phyloP scores from a whole-genome alignment of 1,139 yeast species.

The Saccharomyces hybrid region DNA sequence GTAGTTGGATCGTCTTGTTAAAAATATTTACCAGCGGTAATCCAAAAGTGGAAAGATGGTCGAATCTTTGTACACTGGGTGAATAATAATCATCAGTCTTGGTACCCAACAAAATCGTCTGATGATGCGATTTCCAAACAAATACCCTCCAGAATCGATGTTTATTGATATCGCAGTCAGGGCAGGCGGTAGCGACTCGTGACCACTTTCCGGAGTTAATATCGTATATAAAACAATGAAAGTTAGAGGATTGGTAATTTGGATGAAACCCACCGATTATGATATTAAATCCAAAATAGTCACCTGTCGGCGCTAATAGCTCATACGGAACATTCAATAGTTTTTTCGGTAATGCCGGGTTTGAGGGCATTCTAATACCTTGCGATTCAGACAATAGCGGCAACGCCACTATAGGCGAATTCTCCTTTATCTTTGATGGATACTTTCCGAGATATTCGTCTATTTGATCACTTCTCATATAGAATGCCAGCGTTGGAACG shows the following conservation, averaged over 20 bases:
- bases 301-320: slow-evolving; percentile 51
- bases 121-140: slow-evolving; percentile 72
- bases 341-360: slow-evolving; percentile 10
- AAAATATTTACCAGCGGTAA: slow-evolving; percentile 59
- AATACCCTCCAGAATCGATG: slow-evolving; percentile 62
- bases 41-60: slow-evolving; percentile 50
- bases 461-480: slow-evolving; percentile 14
- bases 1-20: slow-evolving; percentile 18
- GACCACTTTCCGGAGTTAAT: slow-evolving; percentile 61
- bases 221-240: slow-evolving; percentile 53
- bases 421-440: not conserved
- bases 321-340: slow-evolving; percentile 27
- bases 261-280: slow-evolving; percentile 50
- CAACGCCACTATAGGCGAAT: slow-evolving; percentile 21
- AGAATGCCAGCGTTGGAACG: slow-evolving; percentile 26
- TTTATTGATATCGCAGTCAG: slow-evolving; percentile 44
- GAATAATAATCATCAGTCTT: slow-evolving; percentile 40
- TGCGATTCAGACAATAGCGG: slow-evolving; percentile 22
- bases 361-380: slow-evolving; percentile 20
- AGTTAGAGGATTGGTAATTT: slow-evolving; percentile 36
- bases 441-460: not conserved
- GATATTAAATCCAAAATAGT: slow-evolving; percentile 55
- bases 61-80: slow-evolving; percentile 53
- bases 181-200: slow-evolving; percentile 47
- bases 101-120: slow-evolving; percentile 49